Conservation (phyloP, 2,329 filamentous ascomycete genomes). For the Trichoderma brevicompactum region DNA sequence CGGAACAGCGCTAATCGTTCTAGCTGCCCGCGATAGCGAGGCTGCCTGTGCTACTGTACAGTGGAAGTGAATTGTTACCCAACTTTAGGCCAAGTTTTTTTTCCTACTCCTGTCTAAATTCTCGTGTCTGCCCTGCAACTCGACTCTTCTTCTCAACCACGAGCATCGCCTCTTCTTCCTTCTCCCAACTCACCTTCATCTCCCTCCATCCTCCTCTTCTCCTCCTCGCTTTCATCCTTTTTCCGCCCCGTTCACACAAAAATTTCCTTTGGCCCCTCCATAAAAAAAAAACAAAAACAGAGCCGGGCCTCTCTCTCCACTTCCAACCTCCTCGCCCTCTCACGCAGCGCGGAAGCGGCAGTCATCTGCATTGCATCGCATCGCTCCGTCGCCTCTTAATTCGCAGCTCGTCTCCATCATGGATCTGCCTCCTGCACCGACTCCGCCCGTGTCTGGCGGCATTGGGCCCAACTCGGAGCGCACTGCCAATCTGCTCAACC, state of each 20-base stretch:
- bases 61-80: slow-evolving; percentile 17
- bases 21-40: slow-evolving; percentile 3
- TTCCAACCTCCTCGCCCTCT: slow-evolving; percentile 8
- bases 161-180: background rate
- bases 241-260: background rate
- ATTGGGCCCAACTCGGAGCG: slow-evolving; percentile 51
- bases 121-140: background rate
- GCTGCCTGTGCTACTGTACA: background rate
- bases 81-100: slow-evolving; percentile 19
- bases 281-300: background rate
- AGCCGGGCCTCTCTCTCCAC: slow-evolving; percentile 10
- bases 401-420: slow-evolving; percentile 35
- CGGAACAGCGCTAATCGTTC: background rate
- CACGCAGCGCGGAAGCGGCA: slow-evolving; percentile 22
- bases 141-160: slow-evolving; percentile 1
- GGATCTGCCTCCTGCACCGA: slow-evolving; percentile 57
- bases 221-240: slow-evolving; percentile 6
- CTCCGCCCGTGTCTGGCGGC: slow-evolving; percentile 50
- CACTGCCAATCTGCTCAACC: slow-evolving; percentile 61
- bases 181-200: background rate
- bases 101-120: background rate
- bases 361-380: slow-evolving; percentile 30
- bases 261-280: background rate
- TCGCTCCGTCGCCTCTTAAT: slow-evolving; percentile 27
- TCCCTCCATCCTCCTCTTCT: background rate